Conservation (phyloP, 495 filamentous ascomycete genomes). For the Talaromyces wortmannii region DNA sequence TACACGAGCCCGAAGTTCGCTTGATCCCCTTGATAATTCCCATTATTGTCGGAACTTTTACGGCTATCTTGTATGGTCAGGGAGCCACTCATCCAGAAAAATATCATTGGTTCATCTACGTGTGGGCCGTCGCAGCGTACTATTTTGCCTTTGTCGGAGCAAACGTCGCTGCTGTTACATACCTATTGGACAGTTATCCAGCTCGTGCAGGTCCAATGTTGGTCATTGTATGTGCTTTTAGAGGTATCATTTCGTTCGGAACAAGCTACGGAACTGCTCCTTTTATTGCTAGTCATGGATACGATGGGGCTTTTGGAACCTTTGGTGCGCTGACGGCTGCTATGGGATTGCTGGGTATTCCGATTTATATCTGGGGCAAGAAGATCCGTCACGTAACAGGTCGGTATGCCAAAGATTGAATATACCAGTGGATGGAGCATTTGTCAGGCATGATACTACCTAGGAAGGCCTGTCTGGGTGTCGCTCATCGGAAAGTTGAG, state of each 20-base stretch:
- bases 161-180: conserved; percentile 31
- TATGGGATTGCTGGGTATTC: conserved; percentile 15
- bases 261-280: conserved; percentile 20
- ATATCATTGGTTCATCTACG: conserved; percentile 29
- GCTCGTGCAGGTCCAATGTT: conserved; percentile 24
- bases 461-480: no score
- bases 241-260: conserved; percentile 30
- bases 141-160: conserved; percentile 32
- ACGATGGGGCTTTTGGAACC: conserved; percentile 21
- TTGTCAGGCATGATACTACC: no score
- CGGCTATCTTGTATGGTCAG: conserved; percentile 21
- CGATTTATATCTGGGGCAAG: conserved; percentile 23
- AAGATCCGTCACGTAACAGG: conserved; percentile 20
- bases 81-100: conserved; percentile 18
- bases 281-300: conserved; percentile 15
- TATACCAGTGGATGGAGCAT: no score
- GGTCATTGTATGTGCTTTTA: conserved; percentile 31
- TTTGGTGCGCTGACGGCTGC: conserved; percentile 19
- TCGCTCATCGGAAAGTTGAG: no score
- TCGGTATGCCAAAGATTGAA: conserved; percentile 4
- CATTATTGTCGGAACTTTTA: conserved; percentile 20
- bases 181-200: conserved; percentile 30
- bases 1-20: conserved; percentile 26
- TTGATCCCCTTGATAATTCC: conserved; percentile 24
- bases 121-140: conserved; percentile 21